These are phyloP conservation scores for Grosmannia clavigera DNA, from an alignment of 2,329 filamentous ascomycete genomes.

Conservation along the genomic window DNA sequence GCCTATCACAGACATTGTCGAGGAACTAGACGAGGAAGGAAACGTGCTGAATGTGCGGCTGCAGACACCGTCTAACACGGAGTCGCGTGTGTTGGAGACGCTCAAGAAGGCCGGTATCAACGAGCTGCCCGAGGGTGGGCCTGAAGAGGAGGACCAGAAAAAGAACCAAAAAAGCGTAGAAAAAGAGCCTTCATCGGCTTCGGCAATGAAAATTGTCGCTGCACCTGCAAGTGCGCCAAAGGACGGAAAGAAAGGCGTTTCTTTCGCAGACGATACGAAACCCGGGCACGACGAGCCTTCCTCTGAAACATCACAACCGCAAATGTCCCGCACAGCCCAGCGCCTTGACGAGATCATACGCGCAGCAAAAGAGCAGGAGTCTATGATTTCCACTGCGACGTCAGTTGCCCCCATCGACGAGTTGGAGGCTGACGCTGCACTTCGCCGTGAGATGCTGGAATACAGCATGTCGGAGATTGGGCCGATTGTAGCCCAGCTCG, in stretches of 20 bases:
- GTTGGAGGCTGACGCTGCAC: conserved; percentile 62
- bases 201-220: neutral
- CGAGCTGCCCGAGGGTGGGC: conserved; percentile 10
- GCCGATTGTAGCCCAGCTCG: conserved; percentile 81
- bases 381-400: conserved; percentile 27
- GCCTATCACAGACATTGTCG: conserved; percentile 80
- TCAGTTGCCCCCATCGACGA: conserved; percentile 62
- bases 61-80: conserved; percentile 53
- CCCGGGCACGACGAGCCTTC: conserved; percentile 20
- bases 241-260: conserved; percentile 41
- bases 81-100: conserved; percentile 56
- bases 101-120: conserved; percentile 65
- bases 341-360: conserved; percentile 45
- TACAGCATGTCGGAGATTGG: conserved; percentile 85
- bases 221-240: neutral
- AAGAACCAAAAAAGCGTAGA: neutral
- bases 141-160: neutral
- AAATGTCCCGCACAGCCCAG: conserved; percentile 26
- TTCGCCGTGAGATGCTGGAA: conserved; percentile 79
- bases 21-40: conserved; percentile 82
- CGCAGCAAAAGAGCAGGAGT: conserved; percentile 42
- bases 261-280: conserved; percentile 51
- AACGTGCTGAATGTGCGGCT: conserved; percentile 62
- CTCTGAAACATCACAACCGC: conserved; percentile 2
- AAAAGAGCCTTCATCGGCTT: neutral